Conservation (phyloP, 768 basidiomycete genomes). For the Mycena belliarum region DNA sequence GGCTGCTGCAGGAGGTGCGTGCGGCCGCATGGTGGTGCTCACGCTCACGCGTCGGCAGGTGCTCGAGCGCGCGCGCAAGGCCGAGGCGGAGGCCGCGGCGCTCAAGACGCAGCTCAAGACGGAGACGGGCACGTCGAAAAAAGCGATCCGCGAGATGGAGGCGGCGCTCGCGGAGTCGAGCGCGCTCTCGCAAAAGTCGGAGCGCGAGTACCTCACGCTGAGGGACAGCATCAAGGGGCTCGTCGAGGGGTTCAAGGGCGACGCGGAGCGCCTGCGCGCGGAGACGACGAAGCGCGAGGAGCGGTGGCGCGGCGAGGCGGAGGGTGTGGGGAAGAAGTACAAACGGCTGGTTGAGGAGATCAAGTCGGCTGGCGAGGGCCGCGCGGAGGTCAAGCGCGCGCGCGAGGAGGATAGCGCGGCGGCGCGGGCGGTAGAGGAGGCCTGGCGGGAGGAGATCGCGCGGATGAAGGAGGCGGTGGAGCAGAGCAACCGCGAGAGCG, state of each 20-base stretch:
- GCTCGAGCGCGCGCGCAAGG: constrained; percentile 82
- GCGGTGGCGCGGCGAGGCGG: constrained; percentile 64
- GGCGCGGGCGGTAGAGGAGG: constrained; percentile 59
- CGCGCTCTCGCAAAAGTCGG: constrained; percentile 74
- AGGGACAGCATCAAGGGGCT: constrained; percentile 77
- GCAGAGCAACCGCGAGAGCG: constrained; percentile 53
- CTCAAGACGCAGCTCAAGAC: constrained; percentile 74
- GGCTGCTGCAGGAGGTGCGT: constrained; percentile 79
- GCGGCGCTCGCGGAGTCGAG: constrained; percentile 70
- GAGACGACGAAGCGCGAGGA: constrained; percentile 80
- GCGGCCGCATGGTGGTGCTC: no score
- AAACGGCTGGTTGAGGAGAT: constrained; percentile 62
- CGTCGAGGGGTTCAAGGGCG: constrained; percentile 70
- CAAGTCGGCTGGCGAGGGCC: constrained; percentile 47
- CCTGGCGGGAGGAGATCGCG: constrained; percentile 59
- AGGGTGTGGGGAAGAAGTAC: constrained; percentile 72
- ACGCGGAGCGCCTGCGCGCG: constrained; percentile 67
- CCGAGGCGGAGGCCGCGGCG: constrained; percentile 71
- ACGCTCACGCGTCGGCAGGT: no score
- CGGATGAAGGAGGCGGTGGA: constrained; percentile 55
- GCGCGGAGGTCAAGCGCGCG: constrained; percentile 50
- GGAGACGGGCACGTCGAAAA: constrained; percentile 73
- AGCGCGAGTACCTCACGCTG: constrained; percentile 80
- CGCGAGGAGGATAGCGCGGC: constrained; percentile 50
- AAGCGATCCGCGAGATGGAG: constrained; percentile 81